Conservation (phyloP, 768 basidiomycete species). For the Infundibulicybe gibba region DNA sequence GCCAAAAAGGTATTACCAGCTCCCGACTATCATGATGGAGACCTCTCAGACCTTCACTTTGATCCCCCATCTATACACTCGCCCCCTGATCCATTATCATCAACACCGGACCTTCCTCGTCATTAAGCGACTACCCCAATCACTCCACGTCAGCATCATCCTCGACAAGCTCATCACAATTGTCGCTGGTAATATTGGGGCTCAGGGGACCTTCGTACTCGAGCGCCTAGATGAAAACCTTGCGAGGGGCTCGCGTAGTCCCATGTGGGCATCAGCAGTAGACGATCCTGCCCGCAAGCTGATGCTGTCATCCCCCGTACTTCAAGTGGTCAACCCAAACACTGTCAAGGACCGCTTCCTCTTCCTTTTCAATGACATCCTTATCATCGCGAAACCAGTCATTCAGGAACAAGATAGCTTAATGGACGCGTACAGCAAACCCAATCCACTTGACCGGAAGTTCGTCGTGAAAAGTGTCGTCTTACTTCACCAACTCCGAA, state of each 20-base stretch:
- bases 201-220: constrained; percentile 52
- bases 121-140: constrained; percentile 66
- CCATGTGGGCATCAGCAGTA: constrained; percentile 59
- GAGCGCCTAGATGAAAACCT: constrained; percentile 71
- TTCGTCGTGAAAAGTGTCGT: constrained; percentile 91
- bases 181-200: constrained; percentile 41
- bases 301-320: constrained; percentile 77
- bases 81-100: constrained; percentile 53
- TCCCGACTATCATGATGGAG: constrained; percentile 14
- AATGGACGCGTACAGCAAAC: constrained; percentile 42
- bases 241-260: constrained; percentile 55
- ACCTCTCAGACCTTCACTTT: constrained; percentile 18
- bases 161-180: constrained; percentile 69
- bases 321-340: constrained; percentile 92
- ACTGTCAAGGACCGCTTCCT: constrained; percentile 95
- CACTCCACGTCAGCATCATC: constrained; percentile 71
- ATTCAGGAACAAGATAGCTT: constrained; percentile 63
- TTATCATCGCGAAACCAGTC: constrained; percentile 91
- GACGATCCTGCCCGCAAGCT: constrained; percentile 88
- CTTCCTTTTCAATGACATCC: constrained; percentile 95
- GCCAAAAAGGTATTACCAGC: constrained; percentile 33
- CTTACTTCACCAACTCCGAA: constrained; percentile 64
- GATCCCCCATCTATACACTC: constrained; percentile 39
- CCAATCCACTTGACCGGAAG: constrained; percentile 66
- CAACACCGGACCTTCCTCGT: constrained; percentile 81